Percentiles rank a stretch among this genome's conserved stretches.
Conservation (phyloP, 192 early-diverging fungal species). For the Backusella psychrophila region DNA sequence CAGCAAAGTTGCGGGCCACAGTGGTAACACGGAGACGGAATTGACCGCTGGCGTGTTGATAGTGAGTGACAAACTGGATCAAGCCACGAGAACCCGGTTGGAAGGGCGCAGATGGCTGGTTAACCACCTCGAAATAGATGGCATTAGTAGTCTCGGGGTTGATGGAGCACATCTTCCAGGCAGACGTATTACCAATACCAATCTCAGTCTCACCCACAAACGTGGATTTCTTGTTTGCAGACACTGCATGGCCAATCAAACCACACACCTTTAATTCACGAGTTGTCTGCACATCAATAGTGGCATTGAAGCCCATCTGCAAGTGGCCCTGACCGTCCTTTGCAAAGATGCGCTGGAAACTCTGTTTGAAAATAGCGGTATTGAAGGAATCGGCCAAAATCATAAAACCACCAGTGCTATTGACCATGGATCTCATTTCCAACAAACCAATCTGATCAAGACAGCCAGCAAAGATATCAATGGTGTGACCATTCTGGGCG, state of each 20-base stretch:
- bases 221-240: slow-evolving; percentile 83
- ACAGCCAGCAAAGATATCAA: slow-evolving; percentile 98
- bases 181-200: slow-evolving; percentile 92
- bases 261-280: slow-evolving; percentile 95
- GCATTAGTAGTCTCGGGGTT: slow-evolving; percentile 83
- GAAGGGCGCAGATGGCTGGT: slow-evolving; percentile 78
- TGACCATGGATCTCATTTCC: slow-evolving; percentile 94
- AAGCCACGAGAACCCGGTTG: slow-evolving; percentile 83
- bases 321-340: slow-evolving; percentile 88
- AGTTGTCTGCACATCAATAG: slow-evolving; percentile 94
- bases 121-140: slow-evolving; percentile 97
- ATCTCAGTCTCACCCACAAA: slow-evolving; percentile 98
- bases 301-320: slow-evolving; percentile 98
- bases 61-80: slow-evolving; percentile 94
- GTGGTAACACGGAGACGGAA: slow-evolving; percentile 95
- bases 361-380: slow-evolving; percentile 96
- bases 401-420: slow-evolving; percentile 89
- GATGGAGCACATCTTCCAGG: slow-evolving; percentile 93
- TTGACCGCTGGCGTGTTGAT: slow-evolving; percentile 91
- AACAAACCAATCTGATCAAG: slow-evolving; percentile 95
- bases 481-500: slow-evolving; percentile 84
- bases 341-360: slow-evolving; percentile 91
- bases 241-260: slow-evolving; percentile 92
- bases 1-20: slow-evolving; percentile 82
- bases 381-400: slow-evolving; percentile 95